A percentile compares a stretch with the other conserved stretches of the same genome.
Conservation (phyloP, 2,329 filamentous ascomycete species). For the Pseudopyrenochaeta lycopersici region DNA sequence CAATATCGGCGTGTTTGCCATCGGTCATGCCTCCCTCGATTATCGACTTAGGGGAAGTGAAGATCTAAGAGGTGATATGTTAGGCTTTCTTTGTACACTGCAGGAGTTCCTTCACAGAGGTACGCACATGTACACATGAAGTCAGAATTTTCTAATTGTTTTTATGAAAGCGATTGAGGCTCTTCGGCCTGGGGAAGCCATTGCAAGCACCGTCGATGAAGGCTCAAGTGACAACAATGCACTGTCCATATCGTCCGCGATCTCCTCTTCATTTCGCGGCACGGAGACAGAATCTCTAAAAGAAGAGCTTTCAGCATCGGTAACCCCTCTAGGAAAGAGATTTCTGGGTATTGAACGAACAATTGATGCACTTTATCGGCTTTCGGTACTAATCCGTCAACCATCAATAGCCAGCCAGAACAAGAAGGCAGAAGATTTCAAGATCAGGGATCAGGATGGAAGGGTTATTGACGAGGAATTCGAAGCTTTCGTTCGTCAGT, state of each 20-base stretch:
- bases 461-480: slow-evolving; percentile 5
- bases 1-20: slow-evolving; percentile 23
- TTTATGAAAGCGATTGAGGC: too few relatives aligned
- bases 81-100: background rate
- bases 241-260: background rate
- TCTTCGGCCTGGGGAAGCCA: too few relatives aligned
- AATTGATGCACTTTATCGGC: slow-evolving; percentile 12
- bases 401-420: slow-evolving; percentile 7
- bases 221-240: background rate
- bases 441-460: slow-evolving; percentile 13
- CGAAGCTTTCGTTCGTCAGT: background rate
- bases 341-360: slow-evolving; percentile 1
- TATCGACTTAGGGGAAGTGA: slow-evolving; percentile 16
- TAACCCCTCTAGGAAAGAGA: background rate
- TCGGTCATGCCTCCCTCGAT: slow-evolving; percentile 24
- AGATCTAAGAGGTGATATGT: background rate
- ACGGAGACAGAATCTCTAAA: slow-evolving; percentile 3
- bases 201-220: too few relatives aligned
- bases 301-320: background rate
- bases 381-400: slow-evolving; percentile 13
- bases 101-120: background rate
- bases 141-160: too few relatives aligned
- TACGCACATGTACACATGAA: too few relatives aligned
- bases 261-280: slow-evolving; percentile 1
- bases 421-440: slow-evolving; percentile 6